Evolutionary conservation across 1,139 yeast species (phyloP).

Genomic region (Candida pseudocylindracea): DNA sequence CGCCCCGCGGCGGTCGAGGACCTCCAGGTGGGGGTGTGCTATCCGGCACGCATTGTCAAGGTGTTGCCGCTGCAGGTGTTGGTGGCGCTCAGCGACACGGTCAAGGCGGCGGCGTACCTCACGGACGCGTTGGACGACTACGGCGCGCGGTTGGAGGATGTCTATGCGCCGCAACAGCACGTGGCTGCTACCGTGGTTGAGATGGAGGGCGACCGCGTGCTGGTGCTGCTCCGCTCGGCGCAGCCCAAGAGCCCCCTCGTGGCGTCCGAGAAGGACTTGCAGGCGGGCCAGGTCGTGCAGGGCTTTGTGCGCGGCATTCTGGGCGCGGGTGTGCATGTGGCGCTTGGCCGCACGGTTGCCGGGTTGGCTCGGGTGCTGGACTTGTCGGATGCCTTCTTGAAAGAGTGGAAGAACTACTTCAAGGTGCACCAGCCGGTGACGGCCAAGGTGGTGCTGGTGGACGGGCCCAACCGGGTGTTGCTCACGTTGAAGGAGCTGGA

Average conservation of each 20-base stretch:
- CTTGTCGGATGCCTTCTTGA: slow-evolving; percentile 57
- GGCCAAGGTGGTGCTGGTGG: slow-evolving; percentile 50
- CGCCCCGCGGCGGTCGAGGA: slow-evolving; percentile 22
- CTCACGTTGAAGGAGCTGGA: slow-evolving; percentile 70
- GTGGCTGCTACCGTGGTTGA: slow-evolving; percentile 39
- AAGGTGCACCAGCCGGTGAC: slow-evolving; percentile 49
- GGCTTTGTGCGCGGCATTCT: slow-evolving; percentile 64
- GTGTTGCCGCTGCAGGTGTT: slow-evolving; percentile 39
- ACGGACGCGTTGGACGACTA: slow-evolving; percentile 70
- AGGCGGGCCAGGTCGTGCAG: slow-evolving; percentile 48
- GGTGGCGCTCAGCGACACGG: slow-evolving; percentile 39
- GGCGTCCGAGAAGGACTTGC: slow-evolving; percentile 21
- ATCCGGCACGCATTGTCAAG: slow-evolving; percentile 48
- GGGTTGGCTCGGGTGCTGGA: slow-evolving; percentile 73
- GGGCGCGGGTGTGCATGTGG: slow-evolving; percentile 60
- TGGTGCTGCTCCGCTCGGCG: slow-evolving; percentile 35
- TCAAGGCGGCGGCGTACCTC: slow-evolving; percentile 43
- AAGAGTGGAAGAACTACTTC: slow-evolving; percentile 74
- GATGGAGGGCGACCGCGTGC: slow-evolving; percentile 35
- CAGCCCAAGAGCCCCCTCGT: too few relatives aligned
- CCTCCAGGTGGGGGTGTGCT: slow-evolving; percentile 28
- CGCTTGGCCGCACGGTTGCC: slow-evolving; percentile 47
- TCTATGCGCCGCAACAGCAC: slow-evolving; percentile 30
- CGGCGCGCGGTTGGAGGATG: slow-evolving; percentile 26
- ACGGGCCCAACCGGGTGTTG: slow-evolving; percentile 41